Evolutionary conservation across 2,329 filamentous ascomycete genomes (phyloP).

Genomic region (Aspergillus caelatus): DNA sequence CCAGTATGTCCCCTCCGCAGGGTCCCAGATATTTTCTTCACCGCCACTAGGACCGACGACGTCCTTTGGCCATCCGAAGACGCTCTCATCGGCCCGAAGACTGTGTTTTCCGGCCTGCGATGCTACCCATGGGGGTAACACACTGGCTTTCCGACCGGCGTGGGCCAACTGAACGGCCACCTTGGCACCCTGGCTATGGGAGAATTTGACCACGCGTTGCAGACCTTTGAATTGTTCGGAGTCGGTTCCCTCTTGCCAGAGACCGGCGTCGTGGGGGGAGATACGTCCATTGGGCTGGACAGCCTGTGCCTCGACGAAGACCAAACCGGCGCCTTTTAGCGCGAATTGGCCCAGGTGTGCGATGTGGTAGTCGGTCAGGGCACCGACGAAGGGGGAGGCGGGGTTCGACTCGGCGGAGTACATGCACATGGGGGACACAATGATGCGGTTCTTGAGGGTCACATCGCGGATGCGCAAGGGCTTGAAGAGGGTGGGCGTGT

Average conservation of each 20-base stretch:
- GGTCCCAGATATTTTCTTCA: conserved; percentile 59
- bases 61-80: conserved; percentile 58
- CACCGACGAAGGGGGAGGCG: conserved; percentile 51
- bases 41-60: conserved; percentile 42
- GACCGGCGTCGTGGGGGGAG: conserved; percentile 61
- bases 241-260: conserved; percentile 71
- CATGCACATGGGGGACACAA: conserved; percentile 65
- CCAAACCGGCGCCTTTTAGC: conserved; percentile 70
- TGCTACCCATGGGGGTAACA: conserved; percentile 53
- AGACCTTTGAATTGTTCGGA: conserved; percentile 70
- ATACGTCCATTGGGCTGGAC: conserved; percentile 79
- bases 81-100: conserved; percentile 49
- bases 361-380: conserved; percentile 78
- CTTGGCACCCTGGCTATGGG: conserved; percentile 75
- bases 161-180: conserved; percentile 80
- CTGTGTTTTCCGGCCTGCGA: conserved; percentile 20
- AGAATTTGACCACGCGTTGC: conserved; percentile 69
- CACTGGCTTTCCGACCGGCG: conserved; percentile 68
- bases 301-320: conserved; percentile 76
- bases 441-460: conserved; percentile 66
- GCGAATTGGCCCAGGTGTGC: conserved; percentile 79
- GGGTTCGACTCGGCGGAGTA: conserved; percentile 61
- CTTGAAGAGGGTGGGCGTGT: conserved; percentile 58
- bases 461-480: conserved; percentile 59
- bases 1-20: conserved; percentile 58